Evolutionary conservation across 352 stramenopile species (phyloP).

Genomic region (Globisporangium camurandrum): DNA sequence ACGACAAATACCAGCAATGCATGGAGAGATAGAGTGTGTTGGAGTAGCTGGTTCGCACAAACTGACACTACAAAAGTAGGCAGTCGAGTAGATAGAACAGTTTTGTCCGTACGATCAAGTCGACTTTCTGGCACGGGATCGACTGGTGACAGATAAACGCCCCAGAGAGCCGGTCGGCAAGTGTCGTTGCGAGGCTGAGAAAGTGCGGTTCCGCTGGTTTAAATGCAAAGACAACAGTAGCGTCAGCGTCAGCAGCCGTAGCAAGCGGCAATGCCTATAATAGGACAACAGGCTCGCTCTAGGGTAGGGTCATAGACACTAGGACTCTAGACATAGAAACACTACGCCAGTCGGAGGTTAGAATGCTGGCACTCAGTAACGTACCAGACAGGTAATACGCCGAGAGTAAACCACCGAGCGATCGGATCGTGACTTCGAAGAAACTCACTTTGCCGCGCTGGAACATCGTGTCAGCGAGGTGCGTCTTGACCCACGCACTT

Average conservation of each 20-base stretch:
- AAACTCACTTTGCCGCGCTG: slow-evolving; percentile 36
- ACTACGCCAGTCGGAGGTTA: too few species aligned
- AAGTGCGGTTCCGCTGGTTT: slow-evolving; percentile 22
- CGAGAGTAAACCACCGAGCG: slow-evolving; percentile 44
- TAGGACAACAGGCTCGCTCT: too few species aligned
- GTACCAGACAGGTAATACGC: slow-evolving; percentile 43
- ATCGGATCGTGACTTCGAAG: slow-evolving; percentile 54
- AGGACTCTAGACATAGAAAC: too few species aligned
- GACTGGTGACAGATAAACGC: slow-evolving; percentile 27
- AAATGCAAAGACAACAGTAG: background rate
- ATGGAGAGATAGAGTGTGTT: too few species aligned
- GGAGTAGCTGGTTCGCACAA: too few species aligned
- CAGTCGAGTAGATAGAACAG: background rate
- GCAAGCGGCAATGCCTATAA: too few species aligned
- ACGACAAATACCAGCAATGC: too few species aligned
- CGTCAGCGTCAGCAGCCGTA: background rate
- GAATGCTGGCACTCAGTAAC: too few species aligned
- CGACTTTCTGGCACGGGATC: slow-evolving; percentile 27
- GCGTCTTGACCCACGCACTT: slow-evolving; percentile 39
- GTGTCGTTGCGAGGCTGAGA: slow-evolving; percentile 24
- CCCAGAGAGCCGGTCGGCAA: slow-evolving; percentile 25
- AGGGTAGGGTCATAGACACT: too few species aligned
- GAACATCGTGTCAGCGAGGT: slow-evolving; percentile 29
- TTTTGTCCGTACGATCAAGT: slow-evolving; percentile 24
- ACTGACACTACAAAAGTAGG: too few species aligned